Conservation (phyloP, 2,329 filamentous ascomycete genomes). For the Plectosphaerella sp. region DNA sequence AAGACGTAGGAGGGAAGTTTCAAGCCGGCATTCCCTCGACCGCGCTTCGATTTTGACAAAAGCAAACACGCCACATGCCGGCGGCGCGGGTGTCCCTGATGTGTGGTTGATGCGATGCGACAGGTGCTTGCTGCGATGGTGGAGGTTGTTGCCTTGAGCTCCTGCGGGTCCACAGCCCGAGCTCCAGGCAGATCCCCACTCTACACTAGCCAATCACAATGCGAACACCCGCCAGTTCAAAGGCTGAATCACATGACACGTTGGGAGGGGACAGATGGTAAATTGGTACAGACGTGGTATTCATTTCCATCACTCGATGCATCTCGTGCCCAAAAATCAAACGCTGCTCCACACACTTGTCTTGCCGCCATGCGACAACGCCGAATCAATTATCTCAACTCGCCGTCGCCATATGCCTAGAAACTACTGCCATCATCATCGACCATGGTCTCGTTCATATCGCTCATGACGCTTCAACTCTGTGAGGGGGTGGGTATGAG, state of each 20-base stretch:
- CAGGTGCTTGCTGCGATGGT: not conserved
- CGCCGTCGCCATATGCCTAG: not conserved
- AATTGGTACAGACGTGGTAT: too few relatives aligned
- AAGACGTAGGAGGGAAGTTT: not conserved
- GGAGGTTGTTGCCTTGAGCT: conserved; percentile 1
- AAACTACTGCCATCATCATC: not conserved
- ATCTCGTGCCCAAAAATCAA: too few relatives aligned
- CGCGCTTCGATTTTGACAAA: too few relatives aligned
- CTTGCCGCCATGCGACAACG: not conserved
- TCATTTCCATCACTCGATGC: not conserved
- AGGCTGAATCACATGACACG: not conserved
- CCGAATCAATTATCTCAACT: not conserved
- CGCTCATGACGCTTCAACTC: not conserved
- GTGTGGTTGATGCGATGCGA: not conserved
- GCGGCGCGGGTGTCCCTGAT: too few relatives aligned
- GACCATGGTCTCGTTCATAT: not conserved
- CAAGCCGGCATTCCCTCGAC: not conserved
- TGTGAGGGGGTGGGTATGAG: not conserved
- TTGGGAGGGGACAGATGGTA: too few relatives aligned
- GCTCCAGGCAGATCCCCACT: not conserved
- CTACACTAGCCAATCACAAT: not conserved
- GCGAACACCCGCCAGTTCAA: not conserved
- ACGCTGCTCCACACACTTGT: too few relatives aligned
- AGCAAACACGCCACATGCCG: too few relatives aligned
- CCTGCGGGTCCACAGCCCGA: not conserved